Base-by-base conservation (phyloP, 148 eudicot genomes). In the Polygonum aviculare region DNA sequence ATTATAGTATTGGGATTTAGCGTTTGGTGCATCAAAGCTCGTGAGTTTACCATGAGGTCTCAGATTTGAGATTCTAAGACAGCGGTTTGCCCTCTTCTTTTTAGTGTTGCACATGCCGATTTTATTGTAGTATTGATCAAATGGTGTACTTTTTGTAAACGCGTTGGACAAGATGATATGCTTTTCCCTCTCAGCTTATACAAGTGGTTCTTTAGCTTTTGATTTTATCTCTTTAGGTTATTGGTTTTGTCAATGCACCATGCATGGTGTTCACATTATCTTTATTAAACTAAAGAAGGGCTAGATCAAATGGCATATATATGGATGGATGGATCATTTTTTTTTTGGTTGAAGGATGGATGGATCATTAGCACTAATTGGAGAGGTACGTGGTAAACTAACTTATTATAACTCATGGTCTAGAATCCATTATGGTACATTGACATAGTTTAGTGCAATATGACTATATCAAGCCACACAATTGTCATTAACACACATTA, bases 181-280 rank as follows among this genome's bases (percentile, higher is more conserved):
- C 67, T 4, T 59, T 7, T 59, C 67, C 67, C 35, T 59, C 33
- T 59, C 36, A 59, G 67, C 67, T 9, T 65, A 12, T 8, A 39
- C 41, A 7, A 7, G 9, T 59, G 3, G 6, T 59, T 5, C 33
- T 21, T 21, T 10, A 0, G 0, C 14, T 59, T 59, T 59, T 21
- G 3, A 2, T 14, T 65, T 5, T 65, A 1, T 36, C n/a, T 31
- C n/a, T 65, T 65, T 51, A 51, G 10, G 16, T 16, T 51, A 51
- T n/a, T 16, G 19, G 16, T 3, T 65, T 65, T 65, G 71, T 65
- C 71, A 65, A 65, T 65, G 71, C n/a, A 3, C 3, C 12, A 33
- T n/a, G 71, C 33, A 1, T 35, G 71, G 71, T 65, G 71, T 65
- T 65, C 71, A 65, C 71, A 65, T 65, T 65, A 65, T 65, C 71